These are phyloP conservation scores for Sechiopsis laciniata DNA, from an alignment of 306 rosid species.

Conservation along the genomic window DNA sequence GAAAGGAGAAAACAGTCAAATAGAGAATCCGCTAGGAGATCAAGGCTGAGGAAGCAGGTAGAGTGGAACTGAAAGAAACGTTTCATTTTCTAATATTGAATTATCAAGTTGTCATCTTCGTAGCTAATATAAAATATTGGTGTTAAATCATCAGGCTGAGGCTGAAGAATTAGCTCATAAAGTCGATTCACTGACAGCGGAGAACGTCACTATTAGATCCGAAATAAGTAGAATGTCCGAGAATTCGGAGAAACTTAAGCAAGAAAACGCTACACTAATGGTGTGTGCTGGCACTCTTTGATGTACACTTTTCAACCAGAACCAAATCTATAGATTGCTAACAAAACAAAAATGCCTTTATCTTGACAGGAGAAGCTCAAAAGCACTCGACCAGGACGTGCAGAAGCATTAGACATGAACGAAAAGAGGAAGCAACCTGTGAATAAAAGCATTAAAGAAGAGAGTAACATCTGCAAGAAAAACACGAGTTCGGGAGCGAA, in stretches of 20 bases:
- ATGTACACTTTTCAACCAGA: not conserved
- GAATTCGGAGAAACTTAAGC: conserved; percentile 59
- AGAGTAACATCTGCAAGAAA: conserved; percentile 52
- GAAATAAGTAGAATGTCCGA: conserved; percentile 57
- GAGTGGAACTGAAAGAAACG: not conserved
- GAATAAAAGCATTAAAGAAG: conserved; percentile 51
- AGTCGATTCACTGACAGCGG: conserved; percentile 56
- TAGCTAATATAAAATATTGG: not conserved
- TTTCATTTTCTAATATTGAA: not conserved
- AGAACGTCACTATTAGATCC: conserved; percentile 53
- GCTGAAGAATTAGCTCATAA: conserved; percentile 69
- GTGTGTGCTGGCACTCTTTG: conserved; percentile 30
- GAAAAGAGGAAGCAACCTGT: conserved; percentile 49
- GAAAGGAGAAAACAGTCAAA: conserved; percentile 97
- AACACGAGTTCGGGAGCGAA: conserved; percentile 60
- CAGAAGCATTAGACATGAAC: conserved; percentile 46
- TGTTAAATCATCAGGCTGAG: conserved; percentile 53
- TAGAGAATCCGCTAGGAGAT: conserved; percentile 96
- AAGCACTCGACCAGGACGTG: conserved; percentile 44
- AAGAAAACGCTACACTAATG: conserved; percentile 62
- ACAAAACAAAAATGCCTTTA: conserved; percentile 22
- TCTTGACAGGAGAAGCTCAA: conserved; percentile 63
- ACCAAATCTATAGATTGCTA: not conserved
- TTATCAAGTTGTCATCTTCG: not conserved
- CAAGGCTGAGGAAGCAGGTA: conserved; percentile 99